Percentiles rank a stretch among this genome's conserved stretches.
These are phyloP conservation scores for Diaporthe sp. DNA, from an alignment of 2,329 filamentous ascomycete species.

Conservation along the genomic window DNA sequence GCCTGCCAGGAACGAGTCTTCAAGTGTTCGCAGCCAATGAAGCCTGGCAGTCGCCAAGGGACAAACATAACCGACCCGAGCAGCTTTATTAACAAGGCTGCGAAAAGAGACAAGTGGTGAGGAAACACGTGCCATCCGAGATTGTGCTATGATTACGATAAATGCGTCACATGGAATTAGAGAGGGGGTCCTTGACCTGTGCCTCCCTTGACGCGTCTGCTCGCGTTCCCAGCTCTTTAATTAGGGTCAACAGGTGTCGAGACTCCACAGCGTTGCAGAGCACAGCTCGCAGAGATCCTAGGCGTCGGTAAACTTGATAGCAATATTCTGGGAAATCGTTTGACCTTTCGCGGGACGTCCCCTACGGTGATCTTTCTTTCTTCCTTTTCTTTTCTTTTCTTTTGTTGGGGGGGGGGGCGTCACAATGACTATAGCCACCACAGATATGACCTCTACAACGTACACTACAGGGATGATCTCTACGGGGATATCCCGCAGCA, in stretches of 20 bases:
- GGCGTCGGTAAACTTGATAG: neutral
- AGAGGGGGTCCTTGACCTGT: neutral
- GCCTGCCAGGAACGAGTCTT: neutral
- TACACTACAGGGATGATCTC: neutral
- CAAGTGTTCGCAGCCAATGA: neutral
- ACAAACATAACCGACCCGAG: neutral
- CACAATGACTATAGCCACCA: neutral
- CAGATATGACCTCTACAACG: too few species aligned
- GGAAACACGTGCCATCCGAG: too few species aligned
- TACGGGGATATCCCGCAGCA: neutral
- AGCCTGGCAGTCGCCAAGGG: neutral
- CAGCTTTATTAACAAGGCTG: neutral
- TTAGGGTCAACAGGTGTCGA: neutral
- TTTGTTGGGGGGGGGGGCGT: neutral
- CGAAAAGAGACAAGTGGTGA: neutral
- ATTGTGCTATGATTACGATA: neutral
- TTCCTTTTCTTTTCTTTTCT: too few species aligned
- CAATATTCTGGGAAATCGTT: neutral
- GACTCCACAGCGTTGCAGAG: neutral
- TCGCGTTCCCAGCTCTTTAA: neutral
- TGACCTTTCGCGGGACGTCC: neutral
- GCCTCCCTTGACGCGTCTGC: neutral
- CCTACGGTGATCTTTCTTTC: neutral
- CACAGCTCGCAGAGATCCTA: neutral
- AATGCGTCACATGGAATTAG: neutral